Conservation (phyloP, 2,329 filamentous ascomycete species). For the Lasiodiplodia sp. region DNA sequence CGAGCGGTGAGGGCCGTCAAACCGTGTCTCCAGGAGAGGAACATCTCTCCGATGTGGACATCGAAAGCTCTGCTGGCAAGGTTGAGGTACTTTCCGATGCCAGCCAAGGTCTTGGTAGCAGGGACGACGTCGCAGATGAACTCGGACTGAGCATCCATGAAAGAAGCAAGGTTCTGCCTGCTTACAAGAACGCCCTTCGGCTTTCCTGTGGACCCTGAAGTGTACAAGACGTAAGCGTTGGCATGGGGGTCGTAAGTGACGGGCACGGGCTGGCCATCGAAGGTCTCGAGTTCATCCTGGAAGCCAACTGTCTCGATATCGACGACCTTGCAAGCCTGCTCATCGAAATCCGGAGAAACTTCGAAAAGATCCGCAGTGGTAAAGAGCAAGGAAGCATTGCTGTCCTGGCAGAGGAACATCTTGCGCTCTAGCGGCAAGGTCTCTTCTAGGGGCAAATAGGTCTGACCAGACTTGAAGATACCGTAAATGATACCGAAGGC, state of each 20-base stretch:
- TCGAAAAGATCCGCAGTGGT: conserved; percentile 30
- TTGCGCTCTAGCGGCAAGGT: conserved; percentile 44
- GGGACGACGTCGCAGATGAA: conserved; percentile 39
- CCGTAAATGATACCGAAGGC: conserved; percentile 70
- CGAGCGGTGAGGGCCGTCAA: conserved; percentile 21
- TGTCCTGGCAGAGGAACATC: conserved; percentile 44
- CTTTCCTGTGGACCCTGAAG: conserved; percentile 96
- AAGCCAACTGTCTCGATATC: conserved; percentile 10
- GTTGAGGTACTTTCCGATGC: conserved; percentile 42
- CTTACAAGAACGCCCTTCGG: conserved; percentile 79
- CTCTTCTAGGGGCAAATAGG: conserved; percentile 49
- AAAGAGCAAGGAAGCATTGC: conserved; percentile 27
- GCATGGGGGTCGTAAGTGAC: conserved; percentile 16
- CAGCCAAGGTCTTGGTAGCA: conserved; percentile 22
- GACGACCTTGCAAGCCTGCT: conserved; percentile 33
- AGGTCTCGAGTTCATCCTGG: conserved; percentile 16
- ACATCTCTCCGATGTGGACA: conserved; percentile 32
- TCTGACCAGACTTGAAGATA: conserved; percentile 47
- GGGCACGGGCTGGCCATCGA: background rate
- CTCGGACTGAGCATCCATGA: conserved; percentile 41
- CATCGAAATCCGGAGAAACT: conserved; percentile 34
- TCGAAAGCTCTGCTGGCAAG: conserved; percentile 46
- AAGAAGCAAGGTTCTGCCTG: conserved; percentile 32
- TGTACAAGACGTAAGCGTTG: conserved; percentile 74
- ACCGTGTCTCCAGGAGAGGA: conserved; percentile 28